Base-by-base conservation (phyloP, 768 basidiomycete species). In the Amanita pallidorosea region DNA sequence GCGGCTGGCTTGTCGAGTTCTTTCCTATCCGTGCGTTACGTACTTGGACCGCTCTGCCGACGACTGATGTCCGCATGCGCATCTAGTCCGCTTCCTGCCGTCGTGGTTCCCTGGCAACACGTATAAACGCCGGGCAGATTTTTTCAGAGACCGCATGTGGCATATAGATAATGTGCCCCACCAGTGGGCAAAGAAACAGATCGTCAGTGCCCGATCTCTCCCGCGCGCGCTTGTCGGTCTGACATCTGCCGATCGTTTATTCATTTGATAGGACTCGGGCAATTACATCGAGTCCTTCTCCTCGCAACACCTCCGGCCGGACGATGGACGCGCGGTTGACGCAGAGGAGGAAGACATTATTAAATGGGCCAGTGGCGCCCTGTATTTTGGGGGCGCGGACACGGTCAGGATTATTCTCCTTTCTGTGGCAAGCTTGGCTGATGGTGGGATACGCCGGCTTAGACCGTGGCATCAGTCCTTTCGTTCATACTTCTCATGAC, bases 101-200 rank as follows among this genome's bases (percentile, higher is more conserved):
- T 56, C 58, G 0, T 73, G 73, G 72, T 64, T 75, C 47, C 71
- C 74, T 18, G 67, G 71, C 4, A 68, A 66, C 35, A 61, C 56
- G 1, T 75, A 72, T 62, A 72, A 74, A 54, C 59, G 59, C 13
- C 23, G 51, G 7, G 67, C 64, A 0, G 48, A 48, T 11, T 46
- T 53, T 15, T 58, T 51, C 20, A 58, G 55, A 13, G 31, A 52
- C 13, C 45, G 56, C 5, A 37, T 68, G 25, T 53, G 54, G 22
- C 49, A 37, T 1, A 55, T 66, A 3, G 63, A 63, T 13, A 22
- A 47, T 0, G 51, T 58, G 5, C 68, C 70, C 2, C 61, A 63
- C 53, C 46, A 56, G 2, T 69, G 67, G 67, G 64, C 66, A 1
- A 63, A 64, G 48, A 44, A 54, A 15, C 55, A 65, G 45, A 67